phyloP scores from a whole-genome alignment of 192 early-diverging fungal species.

The Coemansia sp. region DNA sequence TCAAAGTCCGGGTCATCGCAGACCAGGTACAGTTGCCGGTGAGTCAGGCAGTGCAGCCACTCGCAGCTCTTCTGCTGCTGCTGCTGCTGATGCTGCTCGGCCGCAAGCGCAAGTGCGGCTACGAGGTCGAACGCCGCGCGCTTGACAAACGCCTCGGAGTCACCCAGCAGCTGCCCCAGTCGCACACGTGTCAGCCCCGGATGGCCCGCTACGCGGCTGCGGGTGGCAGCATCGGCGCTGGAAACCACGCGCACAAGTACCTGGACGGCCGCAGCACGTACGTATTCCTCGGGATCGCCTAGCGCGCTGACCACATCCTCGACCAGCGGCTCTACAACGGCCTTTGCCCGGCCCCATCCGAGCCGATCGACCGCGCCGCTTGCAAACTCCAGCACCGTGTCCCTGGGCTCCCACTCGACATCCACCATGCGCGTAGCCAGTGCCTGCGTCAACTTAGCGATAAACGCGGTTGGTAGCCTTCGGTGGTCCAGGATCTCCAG shows the following conservation, averaged over 20 bases:
- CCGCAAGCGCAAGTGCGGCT: conserved; percentile 7
- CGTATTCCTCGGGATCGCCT: conserved; percentile 45
- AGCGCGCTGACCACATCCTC: conserved; percentile 22
- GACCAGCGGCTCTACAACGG: conserved; percentile 11
- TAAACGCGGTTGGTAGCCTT: not conserved
- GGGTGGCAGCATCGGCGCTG: not conserved
- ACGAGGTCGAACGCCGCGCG: conserved; percentile 40
- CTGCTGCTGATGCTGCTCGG: not conserved
- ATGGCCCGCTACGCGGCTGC: not conserved
- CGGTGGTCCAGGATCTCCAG: conserved; percentile 14
- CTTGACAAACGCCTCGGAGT: conserved; percentile 52
- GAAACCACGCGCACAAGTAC: conserved; percentile 10
- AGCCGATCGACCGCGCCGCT: not conserved
- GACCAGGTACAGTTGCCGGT: conserved; percentile 19
- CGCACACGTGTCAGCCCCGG: not conserved
- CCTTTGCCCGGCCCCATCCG: not conserved
- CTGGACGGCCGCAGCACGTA: conserved; percentile 40
- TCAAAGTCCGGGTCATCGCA: conserved; percentile 48
- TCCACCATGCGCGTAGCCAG: conserved; percentile 28
- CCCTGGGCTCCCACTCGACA: conserved; percentile 49
- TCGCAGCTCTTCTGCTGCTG: not conserved
- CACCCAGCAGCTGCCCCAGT: conserved; percentile 11
- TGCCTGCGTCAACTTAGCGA: conserved; percentile 1
- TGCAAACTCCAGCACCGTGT: conserved; percentile 44
- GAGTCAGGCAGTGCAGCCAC: conserved; percentile 24